phyloP scores from a whole-genome alignment of 2,329 filamentous ascomycete species.

The Hypoxylon sp. region DNA sequence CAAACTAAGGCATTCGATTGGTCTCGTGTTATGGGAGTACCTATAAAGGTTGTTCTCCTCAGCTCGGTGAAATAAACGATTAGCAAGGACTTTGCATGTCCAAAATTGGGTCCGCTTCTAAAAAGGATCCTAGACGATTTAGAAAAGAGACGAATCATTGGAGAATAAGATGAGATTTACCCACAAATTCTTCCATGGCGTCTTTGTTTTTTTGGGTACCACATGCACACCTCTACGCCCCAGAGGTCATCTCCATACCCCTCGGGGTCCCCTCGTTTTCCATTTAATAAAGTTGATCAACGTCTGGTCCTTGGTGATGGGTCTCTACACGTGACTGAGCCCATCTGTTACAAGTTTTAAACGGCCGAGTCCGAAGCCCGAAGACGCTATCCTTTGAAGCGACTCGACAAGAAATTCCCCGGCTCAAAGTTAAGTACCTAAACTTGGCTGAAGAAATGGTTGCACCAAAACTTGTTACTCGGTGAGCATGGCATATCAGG shows the following conservation, averaged over 20 bases:
- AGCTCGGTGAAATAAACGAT: conserved; percentile 39
- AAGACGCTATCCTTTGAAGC: conserved; percentile 11
- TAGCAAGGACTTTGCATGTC: conserved; percentile 22
- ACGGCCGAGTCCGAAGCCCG: conserved; percentile 5
- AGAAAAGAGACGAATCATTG: conserved; percentile 15
- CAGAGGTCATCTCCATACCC: conserved; percentile 17
- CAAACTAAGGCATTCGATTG: neutral
- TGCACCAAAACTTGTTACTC: conserved; percentile 15
- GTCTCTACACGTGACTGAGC: conserved; percentile 32
- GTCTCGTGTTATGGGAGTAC: conserved; percentile 1
- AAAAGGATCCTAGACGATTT: conserved; percentile 15
- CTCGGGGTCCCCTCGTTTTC: conserved; percentile 39
- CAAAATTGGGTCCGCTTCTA: conserved; percentile 18
- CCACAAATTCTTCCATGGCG: conserved; percentile 21
- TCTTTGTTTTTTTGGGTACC: conserved; percentile 17
- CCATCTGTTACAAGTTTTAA: conserved; percentile 6
- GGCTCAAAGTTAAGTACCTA: conserved; percentile 8
- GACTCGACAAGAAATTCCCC: conserved; percentile 11
- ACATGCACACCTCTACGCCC: neutral
- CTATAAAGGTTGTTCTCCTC: conserved; percentile 10
- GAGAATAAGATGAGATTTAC: conserved; percentile 13
- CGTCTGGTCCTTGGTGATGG: conserved; percentile 20
- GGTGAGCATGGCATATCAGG: conserved; percentile 20
- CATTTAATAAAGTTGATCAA: conserved; percentile 39
- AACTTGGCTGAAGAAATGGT: conserved; percentile 4